Evolutionary conservation across 2,329 filamentous ascomycete genomes (phyloP).

Genomic region (Paradendryphiella salina): DNA sequence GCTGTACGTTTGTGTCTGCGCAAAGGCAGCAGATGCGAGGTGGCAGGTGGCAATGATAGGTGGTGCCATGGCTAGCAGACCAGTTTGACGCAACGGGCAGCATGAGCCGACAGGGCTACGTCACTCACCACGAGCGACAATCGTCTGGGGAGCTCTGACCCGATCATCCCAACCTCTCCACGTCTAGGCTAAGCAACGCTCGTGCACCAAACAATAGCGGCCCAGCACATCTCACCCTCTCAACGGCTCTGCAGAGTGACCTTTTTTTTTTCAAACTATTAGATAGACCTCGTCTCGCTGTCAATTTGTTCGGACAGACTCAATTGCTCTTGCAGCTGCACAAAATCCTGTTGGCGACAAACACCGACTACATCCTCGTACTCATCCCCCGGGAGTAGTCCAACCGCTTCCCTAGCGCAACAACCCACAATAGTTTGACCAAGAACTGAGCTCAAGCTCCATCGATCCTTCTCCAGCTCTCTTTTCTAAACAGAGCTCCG

Average conservation of each 20-base stretch:
- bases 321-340: constrained; percentile 17
- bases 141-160: constrained; percentile 18
- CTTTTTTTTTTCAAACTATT: not conserved
- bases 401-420: constrained; percentile 36
- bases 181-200: constrained; percentile 20
- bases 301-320: constrained; percentile 13
- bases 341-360: constrained; percentile 23
- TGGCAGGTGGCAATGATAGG: not conserved
- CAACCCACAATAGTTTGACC: constrained; percentile 32
- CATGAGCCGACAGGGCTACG: constrained; percentile 18
- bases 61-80: constrained; percentile 1
- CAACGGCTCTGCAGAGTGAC: constrained; percentile 4
- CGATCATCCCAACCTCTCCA: constrained; percentile 25
- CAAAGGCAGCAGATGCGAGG: not conserved
- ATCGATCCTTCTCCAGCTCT: constrained; percentile 22
- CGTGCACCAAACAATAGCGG: constrained; percentile 25
- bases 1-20: not conserved
- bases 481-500: constrained; percentile 13
- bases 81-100: not conserved
- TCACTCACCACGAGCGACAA: constrained; percentile 17
- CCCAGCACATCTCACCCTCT: constrained; percentile 3
- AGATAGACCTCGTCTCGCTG: constrained; percentile 4
- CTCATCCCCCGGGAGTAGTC: constrained; percentile 22
- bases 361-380: constrained; percentile 22
- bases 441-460: constrained; percentile 29